Conservation (phyloP, 768 basidiomycete species). For the Zangia roseola region DNA sequence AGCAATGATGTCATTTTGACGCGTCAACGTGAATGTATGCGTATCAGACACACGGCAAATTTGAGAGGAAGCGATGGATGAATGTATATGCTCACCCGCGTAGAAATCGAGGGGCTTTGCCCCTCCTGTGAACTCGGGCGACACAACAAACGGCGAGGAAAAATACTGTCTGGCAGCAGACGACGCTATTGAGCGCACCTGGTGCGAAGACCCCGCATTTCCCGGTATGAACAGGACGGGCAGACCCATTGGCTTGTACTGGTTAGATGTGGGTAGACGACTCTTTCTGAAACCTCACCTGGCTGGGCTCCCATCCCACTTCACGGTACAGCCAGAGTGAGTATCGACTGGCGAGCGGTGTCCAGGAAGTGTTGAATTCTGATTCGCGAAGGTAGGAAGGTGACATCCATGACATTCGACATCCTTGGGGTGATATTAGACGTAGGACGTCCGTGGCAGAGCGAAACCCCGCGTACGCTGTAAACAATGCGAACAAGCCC, state of each 20-base stretch:
- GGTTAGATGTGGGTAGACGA: conserved; percentile 2
- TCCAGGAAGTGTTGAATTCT: conserved; percentile 66
- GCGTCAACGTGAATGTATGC: too few relatives aligned
- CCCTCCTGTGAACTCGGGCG: conserved; percentile 49
- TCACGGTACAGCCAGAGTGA: conserved; percentile 92
- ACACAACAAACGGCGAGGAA: conserved; percentile 53
- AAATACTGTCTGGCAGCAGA: conserved; percentile 84
- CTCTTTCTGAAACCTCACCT: conserved; percentile 40
- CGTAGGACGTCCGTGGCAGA: conserved; percentile 44
- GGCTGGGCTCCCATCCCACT: conserved; percentile 70
- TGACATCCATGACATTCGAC: conserved; percentile 95
- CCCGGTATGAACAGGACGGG: conserved; percentile 98
- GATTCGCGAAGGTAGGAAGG: conserved; percentile 81
- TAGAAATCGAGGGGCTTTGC: conserved; percentile 79
- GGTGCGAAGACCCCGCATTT: conserved; percentile 92
- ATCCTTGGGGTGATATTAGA: conserved; percentile 82
- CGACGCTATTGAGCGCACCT: conserved; percentile 93
- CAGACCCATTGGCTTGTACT: conserved; percentile 42
- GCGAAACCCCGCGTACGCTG: conserved; percentile 40
- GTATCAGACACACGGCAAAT: too few relatives aligned
- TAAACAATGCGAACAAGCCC: conserved; percentile 37
- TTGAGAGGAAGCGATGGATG: neutral
- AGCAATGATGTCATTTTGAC: too few relatives aligned
- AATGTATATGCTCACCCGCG: conserved; percentile 52
- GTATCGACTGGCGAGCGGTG: conserved; percentile 71